A percentile compares a stretch with the other conserved stretches of the same genome.
phyloP scores from a whole-genome alignment of 2,329 filamentous ascomycete genomes.

The Hirsutella rhossiliensis region DNA sequence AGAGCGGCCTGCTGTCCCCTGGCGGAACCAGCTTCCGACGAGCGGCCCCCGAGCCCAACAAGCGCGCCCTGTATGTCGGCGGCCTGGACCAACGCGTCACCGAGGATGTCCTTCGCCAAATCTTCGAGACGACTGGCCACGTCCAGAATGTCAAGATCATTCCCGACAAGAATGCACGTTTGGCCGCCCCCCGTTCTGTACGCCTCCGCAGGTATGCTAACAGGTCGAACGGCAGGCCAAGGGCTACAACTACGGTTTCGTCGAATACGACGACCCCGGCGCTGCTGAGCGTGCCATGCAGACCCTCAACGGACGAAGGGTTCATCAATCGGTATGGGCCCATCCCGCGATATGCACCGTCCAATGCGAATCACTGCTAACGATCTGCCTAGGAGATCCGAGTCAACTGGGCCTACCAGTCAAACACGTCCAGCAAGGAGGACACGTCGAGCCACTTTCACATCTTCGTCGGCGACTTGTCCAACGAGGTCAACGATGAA shows the following conservation, averaged over 20 bases:
- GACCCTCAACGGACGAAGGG: constrained; percentile 86
- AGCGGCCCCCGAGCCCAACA: constrained; percentile 94
- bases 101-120: constrained; percentile 91
- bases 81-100: constrained; percentile 91
- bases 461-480: constrained; percentile 95
- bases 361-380: neutral
- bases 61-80: constrained; percentile 91
- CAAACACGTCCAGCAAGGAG: constrained; percentile 87
- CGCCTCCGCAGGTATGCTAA: constrained; percentile 1
- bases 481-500: constrained; percentile 98
- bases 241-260: constrained; percentile 97
- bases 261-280: constrained; percentile 96
- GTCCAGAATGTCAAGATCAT: constrained; percentile 99
- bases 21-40: constrained; percentile 76
- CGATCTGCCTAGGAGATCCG: constrained; percentile 67
- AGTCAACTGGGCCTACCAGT: constrained; percentile 99
- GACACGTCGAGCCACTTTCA: constrained; percentile 98
- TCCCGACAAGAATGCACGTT: constrained; percentile 94
- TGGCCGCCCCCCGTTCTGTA: neutral
- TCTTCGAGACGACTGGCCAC: constrained; percentile 97
- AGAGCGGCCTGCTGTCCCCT: constrained; percentile 67
- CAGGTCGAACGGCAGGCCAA: constrained; percentile 51
- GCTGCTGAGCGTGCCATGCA: constrained; percentile 95
- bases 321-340: constrained; percentile 86
- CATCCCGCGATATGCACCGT: neutral